phyloP scores from a whole-genome alignment of 164 flowering plant species.

The Piper betle region DNA sequence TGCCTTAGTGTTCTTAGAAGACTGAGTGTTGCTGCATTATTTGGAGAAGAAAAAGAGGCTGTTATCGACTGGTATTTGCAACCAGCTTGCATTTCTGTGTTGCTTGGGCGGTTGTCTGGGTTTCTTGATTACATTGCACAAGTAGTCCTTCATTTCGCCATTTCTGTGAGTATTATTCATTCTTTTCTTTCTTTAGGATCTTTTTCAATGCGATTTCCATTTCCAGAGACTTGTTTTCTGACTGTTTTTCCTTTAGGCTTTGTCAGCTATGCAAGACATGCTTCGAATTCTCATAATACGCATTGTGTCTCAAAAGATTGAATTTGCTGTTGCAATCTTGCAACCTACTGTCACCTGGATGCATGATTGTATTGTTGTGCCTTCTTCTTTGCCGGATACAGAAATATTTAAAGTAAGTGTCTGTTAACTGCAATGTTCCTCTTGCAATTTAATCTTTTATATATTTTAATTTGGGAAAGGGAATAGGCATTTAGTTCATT shows the following conservation, averaged over 20 bases:
- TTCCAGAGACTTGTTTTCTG: neutral
- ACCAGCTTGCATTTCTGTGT: conserved; percentile 40
- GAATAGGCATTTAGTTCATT: too few species aligned
- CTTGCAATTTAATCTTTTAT: neutral
- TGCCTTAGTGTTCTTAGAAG: conserved; percentile 54
- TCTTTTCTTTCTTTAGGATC: neutral
- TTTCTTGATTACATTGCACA: conserved; percentile 67
- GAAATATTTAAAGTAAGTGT: conserved; percentile 57
- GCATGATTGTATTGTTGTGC: conserved; percentile 27
- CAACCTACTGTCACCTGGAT: conserved; percentile 62
- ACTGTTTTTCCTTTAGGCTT: conserved; percentile 30
- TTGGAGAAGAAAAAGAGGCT: conserved; percentile 70
- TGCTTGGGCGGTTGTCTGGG: conserved; percentile 57
- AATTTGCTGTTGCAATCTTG: conserved; percentile 46
- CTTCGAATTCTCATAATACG: conserved; percentile 76
- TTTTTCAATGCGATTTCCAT: neutral
- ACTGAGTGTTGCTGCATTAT: conserved; percentile 57
- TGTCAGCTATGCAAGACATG: conserved; percentile 86
- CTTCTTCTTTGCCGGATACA: conserved; percentile 33
- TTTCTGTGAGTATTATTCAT: conserved; percentile 45
- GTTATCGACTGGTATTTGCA: conserved; percentile 74
- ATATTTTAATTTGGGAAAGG: neutral
- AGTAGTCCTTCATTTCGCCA: conserved; percentile 63
- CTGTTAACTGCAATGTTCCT: conserved; percentile 8
- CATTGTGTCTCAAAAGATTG: conserved; percentile 48